Conservation (phyloP, 306 rosid species). For the Cajanus cajan region DNA sequence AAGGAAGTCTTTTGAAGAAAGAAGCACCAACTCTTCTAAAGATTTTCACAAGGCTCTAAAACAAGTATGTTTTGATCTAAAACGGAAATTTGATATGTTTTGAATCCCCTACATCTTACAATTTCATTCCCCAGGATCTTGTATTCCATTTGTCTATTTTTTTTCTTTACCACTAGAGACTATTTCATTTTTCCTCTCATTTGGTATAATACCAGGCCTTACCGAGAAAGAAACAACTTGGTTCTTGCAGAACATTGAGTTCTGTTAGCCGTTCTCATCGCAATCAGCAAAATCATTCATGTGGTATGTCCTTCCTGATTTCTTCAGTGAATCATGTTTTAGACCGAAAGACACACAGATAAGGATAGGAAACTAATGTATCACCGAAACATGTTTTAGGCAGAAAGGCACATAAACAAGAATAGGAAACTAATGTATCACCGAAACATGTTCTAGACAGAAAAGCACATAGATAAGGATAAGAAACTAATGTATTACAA, state of each 20-base stretch:
- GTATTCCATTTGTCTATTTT: background rate
- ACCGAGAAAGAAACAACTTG: slow-evolving; percentile 27
- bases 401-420: background rate
- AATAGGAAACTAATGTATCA: background rate
- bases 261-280: background rate
- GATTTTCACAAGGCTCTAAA: slow-evolving; percentile 47
- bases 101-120: background rate
- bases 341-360: background rate
- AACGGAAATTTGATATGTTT: background rate
- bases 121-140: background rate
- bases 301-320: slow-evolving; percentile 36
- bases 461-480: too few species aligned
- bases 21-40: slow-evolving; percentile 39
- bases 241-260: slow-evolving; percentile 12
- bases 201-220: slow-evolving; percentile 35
- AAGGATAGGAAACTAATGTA: background rate
- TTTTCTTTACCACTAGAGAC: too few species aligned
- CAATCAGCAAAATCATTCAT: slow-evolving; percentile 35
- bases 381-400: background rate
- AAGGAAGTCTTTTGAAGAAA: slow-evolving; percentile 26
- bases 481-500: background rate
- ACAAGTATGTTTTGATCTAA: slow-evolving; percentile 22
- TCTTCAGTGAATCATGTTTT: slow-evolving; percentile 3
- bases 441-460: background rate
- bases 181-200: background rate